Evolutionary conservation across 2,329 filamentous ascomycete genomes (phyloP).

Genomic region (Penicillium sumatraense): DNA sequence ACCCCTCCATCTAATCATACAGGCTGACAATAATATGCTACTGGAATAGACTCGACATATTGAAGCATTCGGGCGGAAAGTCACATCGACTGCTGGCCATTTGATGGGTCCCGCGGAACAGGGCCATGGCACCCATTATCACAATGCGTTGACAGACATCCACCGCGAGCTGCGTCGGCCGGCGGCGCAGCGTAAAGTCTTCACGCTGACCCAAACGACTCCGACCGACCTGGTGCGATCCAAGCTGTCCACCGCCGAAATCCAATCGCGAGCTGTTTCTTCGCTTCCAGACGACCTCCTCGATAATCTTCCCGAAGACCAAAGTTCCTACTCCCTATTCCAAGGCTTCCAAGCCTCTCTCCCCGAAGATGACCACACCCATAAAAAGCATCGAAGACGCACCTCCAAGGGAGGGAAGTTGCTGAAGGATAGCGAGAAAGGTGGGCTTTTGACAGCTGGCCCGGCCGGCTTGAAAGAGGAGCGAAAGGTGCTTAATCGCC

Average conservation of each 20-base stretch:
- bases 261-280: conserved; percentile 88
- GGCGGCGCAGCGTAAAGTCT: conserved; percentile 83
- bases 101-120: conserved; percentile 73
- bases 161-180: conserved; percentile 87
- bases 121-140: conserved; percentile 69
- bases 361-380: conserved; percentile 68
- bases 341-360: conserved; percentile 93
- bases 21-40: conserved; percentile 15
- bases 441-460: conserved; percentile 62
- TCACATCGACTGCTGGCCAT: conserved; percentile 89
- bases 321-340: conserved; percentile 88
- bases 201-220: conserved; percentile 85
- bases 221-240: conserved; percentile 94
- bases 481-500: conserved; percentile 77
- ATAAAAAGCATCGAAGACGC: conserved; percentile 70
- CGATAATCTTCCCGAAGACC: conserved; percentile 82
- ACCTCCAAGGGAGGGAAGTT: conserved; percentile 77
- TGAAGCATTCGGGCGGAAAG: conserved; percentile 91
- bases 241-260: conserved; percentile 86
- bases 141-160: conserved; percentile 84
- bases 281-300: conserved; percentile 90
- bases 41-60: conserved; percentile 74
- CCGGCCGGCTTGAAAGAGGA: conserved; percentile 79
- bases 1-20: conserved; percentile 11
- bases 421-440: conserved; percentile 64